Conservation (phyloP, 208 protist genomes). For the Angomonas desouzai region DNA sequence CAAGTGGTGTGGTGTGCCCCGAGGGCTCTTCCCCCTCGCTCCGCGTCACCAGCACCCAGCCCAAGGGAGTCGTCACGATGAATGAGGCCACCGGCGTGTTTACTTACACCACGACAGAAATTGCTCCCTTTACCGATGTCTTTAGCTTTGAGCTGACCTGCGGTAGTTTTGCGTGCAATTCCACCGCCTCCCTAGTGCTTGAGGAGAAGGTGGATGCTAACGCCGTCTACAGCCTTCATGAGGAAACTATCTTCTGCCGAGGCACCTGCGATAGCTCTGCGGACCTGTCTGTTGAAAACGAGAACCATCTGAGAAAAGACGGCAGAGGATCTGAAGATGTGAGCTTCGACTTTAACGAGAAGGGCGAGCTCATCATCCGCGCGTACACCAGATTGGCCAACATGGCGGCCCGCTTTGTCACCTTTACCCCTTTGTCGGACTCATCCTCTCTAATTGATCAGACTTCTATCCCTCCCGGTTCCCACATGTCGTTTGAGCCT, state of each 20-base stretch:
- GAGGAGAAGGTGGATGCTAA: constrained; percentile 15
- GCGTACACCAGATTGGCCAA: constrained; percentile 75
- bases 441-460: constrained; percentile 3
- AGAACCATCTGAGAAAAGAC: constrained; percentile 50
- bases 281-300: constrained; percentile 14
- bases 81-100: constrained; percentile 29
- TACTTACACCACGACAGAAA: constrained; percentile 27
- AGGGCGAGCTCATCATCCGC: constrained; percentile 53
- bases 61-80: background rate
- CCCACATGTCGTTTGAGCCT: constrained; percentile 71
- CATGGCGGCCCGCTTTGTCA: constrained; percentile 82
- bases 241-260: constrained; percentile 61
- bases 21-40: background rate
- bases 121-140: constrained; percentile 28
- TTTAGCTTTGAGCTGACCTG: constrained; percentile 65
- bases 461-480: constrained; percentile 23
- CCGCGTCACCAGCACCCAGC: background rate
- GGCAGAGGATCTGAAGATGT: constrained; percentile 39
- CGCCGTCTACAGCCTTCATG: constrained; percentile 46
- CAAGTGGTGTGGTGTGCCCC: constrained; percentile 8
- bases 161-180: constrained; percentile 12
- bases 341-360: constrained; percentile 54
- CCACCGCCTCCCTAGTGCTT: constrained; percentile 33
- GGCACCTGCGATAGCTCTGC: constrained; percentile 68
- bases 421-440: constrained; percentile 58